phyloP scores from a whole-genome alignment of 2,329 filamentous ascomycete species.

The Grosmannia clavigera region DNA sequence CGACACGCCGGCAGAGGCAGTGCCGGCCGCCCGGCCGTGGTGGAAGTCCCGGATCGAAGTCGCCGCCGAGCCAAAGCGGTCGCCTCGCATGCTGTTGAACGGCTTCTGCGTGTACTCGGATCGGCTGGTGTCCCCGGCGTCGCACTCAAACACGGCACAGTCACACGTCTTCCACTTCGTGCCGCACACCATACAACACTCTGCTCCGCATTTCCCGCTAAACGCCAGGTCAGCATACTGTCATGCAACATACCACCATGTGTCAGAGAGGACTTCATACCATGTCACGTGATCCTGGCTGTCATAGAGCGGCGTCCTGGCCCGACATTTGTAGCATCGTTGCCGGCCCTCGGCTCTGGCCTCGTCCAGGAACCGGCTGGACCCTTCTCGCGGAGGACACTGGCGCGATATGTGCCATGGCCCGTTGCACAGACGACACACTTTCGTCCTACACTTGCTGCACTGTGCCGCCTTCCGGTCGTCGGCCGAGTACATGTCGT shows the following conservation, averaged over 20 bases:
- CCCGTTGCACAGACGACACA: conserved; percentile 62
- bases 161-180: conserved; percentile 71
- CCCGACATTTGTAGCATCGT: conserved; percentile 60
- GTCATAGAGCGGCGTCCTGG: conserved; percentile 66
- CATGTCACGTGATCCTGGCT: conserved; percentile 86
- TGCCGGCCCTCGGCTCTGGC: conserved; percentile 61
- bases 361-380: conserved; percentile 48
- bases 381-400: conserved; percentile 61
- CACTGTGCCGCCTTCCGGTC: conserved; percentile 59
- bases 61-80: conserved; percentile 18
- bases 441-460: conserved; percentile 56
- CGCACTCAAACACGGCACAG: conserved; percentile 68
- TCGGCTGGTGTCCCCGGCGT: conserved; percentile 39
- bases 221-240: neutral
- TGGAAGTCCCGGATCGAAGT: conserved; percentile 20
- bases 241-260: neutral
- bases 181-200: conserved; percentile 83
- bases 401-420: conserved; percentile 59
- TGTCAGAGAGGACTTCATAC: conserved; percentile 31
- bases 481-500: conserved; percentile 47
- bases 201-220: conserved; percentile 56
- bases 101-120: conserved; percentile 35
- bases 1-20: conserved; percentile 4
- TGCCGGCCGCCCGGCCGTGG: conserved; percentile 4
- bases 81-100: conserved; percentile 18